Percentiles rank a stretch among this genome's conserved stretches.
Evolutionary conservation across 1,284 basidiomycete species (phyloP).

Genomic region (Apiotrichum porosum): DNA sequence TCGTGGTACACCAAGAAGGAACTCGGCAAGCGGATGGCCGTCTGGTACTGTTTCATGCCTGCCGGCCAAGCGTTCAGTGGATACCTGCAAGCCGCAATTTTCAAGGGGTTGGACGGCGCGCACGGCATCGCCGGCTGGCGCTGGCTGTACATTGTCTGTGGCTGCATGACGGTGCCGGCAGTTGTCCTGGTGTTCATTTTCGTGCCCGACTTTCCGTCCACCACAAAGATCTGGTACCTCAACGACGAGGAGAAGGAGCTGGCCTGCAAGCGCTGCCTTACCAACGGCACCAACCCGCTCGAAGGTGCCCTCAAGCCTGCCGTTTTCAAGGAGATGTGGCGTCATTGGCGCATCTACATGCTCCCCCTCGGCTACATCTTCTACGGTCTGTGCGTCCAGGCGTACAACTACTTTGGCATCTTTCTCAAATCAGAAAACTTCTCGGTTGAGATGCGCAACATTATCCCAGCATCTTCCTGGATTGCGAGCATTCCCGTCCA

Average conservation of each 20-base stretch:
- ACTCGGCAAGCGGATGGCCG: constrained; percentile 7
- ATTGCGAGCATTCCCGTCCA: constrained; percentile 4
- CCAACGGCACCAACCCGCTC: constrained; percentile 6
- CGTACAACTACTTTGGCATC: constrained; percentile 16
- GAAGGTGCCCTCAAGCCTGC: not conserved
- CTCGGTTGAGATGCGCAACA: constrained; percentile 12
- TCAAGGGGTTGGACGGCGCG: not conserved
- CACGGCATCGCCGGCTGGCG: constrained; percentile 4
- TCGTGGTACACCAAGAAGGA: constrained; percentile 30
- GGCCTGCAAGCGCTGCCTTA: constrained; percentile 7
- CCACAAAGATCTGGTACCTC: constrained; percentile 26
- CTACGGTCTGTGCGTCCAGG: constrained; percentile 16
- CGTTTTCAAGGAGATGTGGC: constrained; percentile 4
- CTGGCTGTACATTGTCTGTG: constrained; percentile 8
- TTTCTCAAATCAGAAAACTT: constrained; percentile 15
- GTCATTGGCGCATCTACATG: constrained; percentile 16
- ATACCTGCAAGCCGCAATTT: not conserved
- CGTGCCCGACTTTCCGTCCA: constrained; percentile 23
- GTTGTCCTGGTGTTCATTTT: too few relatives aligned
- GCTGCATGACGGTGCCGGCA: constrained; percentile 30
- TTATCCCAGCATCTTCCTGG: constrained; percentile 10
- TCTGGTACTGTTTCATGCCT: not conserved
- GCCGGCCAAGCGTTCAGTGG: constrained; percentile 11
- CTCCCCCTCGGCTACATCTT: constrained; percentile 14
- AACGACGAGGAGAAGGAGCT: constrained; percentile 17